Conservation (phyloP, 139 green algal species). For the Auxenochlorella pyrenoidosa region DNA sequence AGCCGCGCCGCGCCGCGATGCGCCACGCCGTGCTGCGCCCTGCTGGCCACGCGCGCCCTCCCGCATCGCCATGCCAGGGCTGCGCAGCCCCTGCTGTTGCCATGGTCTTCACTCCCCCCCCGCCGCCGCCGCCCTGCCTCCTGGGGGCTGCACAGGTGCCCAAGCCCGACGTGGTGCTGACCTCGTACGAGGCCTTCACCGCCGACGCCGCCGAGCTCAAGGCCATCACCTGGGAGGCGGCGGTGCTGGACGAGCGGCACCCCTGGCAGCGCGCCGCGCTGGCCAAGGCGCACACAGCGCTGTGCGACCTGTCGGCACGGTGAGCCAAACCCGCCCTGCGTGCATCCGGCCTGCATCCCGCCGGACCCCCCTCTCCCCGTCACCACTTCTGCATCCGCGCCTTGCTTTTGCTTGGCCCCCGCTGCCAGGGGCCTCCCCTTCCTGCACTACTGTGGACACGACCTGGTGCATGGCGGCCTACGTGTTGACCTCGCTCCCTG, state of each 20-base stretch:
- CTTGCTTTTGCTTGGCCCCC: too few relatives aligned
- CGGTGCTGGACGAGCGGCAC: conserved; percentile 81
- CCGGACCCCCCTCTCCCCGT: too few relatives aligned
- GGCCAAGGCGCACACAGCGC: conserved; percentile 53
- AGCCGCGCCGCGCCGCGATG: background rate
- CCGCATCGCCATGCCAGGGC: too few relatives aligned
- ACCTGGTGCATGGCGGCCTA: too few relatives aligned
- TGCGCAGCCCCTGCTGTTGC: too few relatives aligned
- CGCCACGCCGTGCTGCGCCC: background rate
- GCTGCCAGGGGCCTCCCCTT: too few relatives aligned
- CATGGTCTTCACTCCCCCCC: background rate
- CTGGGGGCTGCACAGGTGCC: conserved; percentile 67
- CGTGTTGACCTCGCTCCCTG: too few relatives aligned
- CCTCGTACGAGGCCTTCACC: conserved; percentile 70
- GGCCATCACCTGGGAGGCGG: conserved; percentile 66
- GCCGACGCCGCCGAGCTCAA: conserved; percentile 61
- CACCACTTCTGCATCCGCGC: background rate
- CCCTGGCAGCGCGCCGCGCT: conserved; percentile 43
- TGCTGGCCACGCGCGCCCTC: too few relatives aligned
- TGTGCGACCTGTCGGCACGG: conserved; percentile 45
- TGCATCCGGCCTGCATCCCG: too few relatives aligned
- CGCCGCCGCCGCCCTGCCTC: background rate
- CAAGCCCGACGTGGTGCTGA: conserved; percentile 81
- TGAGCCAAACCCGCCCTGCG: too few relatives aligned
- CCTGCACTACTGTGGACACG: too few relatives aligned